Base-by-base conservation (phyloP, 176 grass and related monocot genomes). In the Calamus simplicifolius region DNA sequence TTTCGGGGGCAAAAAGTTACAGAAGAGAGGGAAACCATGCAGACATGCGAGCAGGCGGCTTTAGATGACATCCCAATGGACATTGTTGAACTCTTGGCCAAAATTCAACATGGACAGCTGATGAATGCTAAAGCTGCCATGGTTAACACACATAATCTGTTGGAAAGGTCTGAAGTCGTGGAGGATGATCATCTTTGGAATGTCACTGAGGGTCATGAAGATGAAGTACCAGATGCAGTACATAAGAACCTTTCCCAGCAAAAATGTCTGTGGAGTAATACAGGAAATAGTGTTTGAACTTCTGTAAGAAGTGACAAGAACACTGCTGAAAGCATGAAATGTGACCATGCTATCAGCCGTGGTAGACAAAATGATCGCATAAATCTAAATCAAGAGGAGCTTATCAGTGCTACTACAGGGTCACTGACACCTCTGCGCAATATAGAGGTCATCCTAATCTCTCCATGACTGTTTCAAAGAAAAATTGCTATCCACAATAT, bases 21-120 rank as follows among this genome's bases (percentile, higher is more conserved):
- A 25, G 66, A 27, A 59, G 83, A 52, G 13, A 48, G 19, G 57
- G 71, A 23, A 57, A 48, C 51, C 60, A 70, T 62, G 71, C 79
- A 73, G 35, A 65, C 13, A 26, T 57, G 19, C 19, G 69, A 68
- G 59, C 27, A 58, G 55, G 57, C 65, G 19, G 61, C 48, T 78
- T 15, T 77, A 16, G 85, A 89, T 78, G 93, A 76, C 59, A 84
- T 88, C 63, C 84, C 87, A 31, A 92, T 98, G 87, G 87, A 92
- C 29, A 83, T 98, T 63, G 81, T 85, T 60, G 87, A 98, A 88
- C 76, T 97, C 50, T 75, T 98, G 31, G 81, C 67, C 17, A 83
- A 65, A 80, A 83, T 63, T 70, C 81, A 83, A 26, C 63, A 80
- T 71, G 60, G 80, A 55, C 68, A 61, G 19, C 52, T 76, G 50